Evolutionary conservation across 257 asterid species (phyloP).

Genomic region (Buddleja alternifolia): DNA sequence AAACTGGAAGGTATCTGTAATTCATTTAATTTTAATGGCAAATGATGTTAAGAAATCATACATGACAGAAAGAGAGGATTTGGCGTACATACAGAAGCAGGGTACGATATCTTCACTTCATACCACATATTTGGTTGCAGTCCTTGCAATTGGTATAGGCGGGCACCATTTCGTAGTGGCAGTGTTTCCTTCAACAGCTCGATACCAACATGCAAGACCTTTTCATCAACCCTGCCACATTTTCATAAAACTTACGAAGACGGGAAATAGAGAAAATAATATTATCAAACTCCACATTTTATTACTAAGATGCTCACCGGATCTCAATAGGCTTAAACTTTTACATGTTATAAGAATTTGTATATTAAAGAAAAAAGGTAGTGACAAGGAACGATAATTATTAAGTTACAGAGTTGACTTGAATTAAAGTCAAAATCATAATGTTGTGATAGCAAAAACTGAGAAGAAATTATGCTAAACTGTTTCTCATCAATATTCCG

Average conservation of each 20-base stretch:
- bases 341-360: background rate
- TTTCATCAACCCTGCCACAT: slow-evolving; percentile 43
- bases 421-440: background rate
- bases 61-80: slow-evolving; percentile 20
- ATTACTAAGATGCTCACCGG: background rate
- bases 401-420: background rate
- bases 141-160: slow-evolving; percentile 70
- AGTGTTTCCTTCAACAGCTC: slow-evolving; percentile 66
- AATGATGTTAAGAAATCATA: slow-evolving; percentile 10
- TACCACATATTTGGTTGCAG: slow-evolving; percentile 69
- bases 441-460: slow-evolving; percentile 4
- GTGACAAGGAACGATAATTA: background rate
- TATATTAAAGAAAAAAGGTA: slow-evolving; percentile 6
- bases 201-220: slow-evolving; percentile 56
- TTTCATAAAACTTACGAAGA: background rate
- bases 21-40: slow-evolving; percentile 27
- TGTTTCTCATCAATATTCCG: slow-evolving; percentile 7
- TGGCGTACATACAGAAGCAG: slow-evolving; percentile 81
- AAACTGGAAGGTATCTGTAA: slow-evolving; percentile 82
- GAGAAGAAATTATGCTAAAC: background rate
- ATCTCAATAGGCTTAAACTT: background rate
- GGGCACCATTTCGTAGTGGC: slow-evolving; percentile 58
- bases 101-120: slow-evolving; percentile 96
- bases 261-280: slow-evolving; percentile 2
- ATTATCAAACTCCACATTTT: slow-evolving; percentile 6